Evolutionary conservation across 805 yeast species (phyloP).

Genomic region (Barnettozyma pratensis): DNA sequence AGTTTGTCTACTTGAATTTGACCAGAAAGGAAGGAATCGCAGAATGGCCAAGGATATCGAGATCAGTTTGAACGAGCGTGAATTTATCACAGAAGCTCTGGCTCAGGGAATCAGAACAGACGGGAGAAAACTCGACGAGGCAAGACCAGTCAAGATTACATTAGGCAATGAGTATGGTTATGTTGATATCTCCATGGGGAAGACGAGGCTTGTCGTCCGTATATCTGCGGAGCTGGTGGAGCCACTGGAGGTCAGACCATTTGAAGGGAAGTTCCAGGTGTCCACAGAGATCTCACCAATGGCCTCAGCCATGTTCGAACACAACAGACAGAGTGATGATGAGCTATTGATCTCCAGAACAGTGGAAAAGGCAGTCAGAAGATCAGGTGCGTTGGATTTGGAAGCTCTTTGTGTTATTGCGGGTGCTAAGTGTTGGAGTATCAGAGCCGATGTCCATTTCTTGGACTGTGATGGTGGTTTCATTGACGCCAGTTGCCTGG

Average conservation of each 20-base stretch:
- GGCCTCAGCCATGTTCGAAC: constrained; percentile 84
- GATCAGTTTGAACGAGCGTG: constrained; percentile 57
- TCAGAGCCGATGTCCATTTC: constrained; percentile 86
- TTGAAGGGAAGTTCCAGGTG: constrained; percentile 84
- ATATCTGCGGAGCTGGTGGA: constrained; percentile 70
- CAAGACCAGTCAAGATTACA: constrained; percentile 58
- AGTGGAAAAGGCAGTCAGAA: constrained; percentile 85
- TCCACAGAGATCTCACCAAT: constrained; percentile 84
- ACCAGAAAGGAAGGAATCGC: not conserved
- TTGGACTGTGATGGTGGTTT: constrained; percentile 90
- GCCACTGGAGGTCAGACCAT: constrained; percentile 89
- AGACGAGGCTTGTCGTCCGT: constrained; percentile 64
- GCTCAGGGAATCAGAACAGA: constrained; percentile 61
- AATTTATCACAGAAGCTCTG: constrained; percentile 58
- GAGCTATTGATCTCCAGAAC: constrained; percentile 78
- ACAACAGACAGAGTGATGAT: constrained; percentile 62
- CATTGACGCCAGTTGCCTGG: constrained; percentile 85
- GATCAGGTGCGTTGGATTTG: constrained; percentile 87
- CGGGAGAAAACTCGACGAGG: constrained; percentile 58
- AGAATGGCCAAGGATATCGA: constrained; percentile 60
- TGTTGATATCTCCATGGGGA: constrained; percentile 73
- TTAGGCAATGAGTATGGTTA: constrained; percentile 75
- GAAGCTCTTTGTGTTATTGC: constrained; percentile 89
- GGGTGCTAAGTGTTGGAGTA: constrained; percentile 86
- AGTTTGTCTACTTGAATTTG: not conserved